phyloP scores from a whole-genome alignment of 306 rosid species.

The Castanea mollissima region DNA sequence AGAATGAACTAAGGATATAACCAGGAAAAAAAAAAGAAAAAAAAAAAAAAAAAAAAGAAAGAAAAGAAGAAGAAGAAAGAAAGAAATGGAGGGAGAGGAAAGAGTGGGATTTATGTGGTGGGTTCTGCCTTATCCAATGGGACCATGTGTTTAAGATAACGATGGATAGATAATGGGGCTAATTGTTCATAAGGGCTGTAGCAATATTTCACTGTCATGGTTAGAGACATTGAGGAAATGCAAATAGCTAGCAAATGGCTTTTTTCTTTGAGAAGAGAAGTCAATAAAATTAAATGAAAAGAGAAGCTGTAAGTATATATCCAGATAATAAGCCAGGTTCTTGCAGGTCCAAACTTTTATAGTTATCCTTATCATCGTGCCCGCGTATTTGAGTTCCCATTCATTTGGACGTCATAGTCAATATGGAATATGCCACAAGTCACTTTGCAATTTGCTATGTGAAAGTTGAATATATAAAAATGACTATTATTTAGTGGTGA shows the following conservation, averaged over 20 bases:
- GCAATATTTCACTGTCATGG: neutral
- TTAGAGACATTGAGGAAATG: neutral
- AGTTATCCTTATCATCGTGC: neutral
- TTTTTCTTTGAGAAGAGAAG: neutral
- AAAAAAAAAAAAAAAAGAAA: neutral
- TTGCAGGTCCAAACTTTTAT: neutral
- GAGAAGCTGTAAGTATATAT: neutral
- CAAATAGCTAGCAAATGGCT: too few relatives aligned
- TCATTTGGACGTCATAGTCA: conserved; percentile 12
- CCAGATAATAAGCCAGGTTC: neutral
- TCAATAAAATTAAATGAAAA: neutral
- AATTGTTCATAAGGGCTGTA: neutral
- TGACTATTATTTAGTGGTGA: neutral
- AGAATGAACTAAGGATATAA: too few relatives aligned
- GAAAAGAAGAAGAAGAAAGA: too few relatives aligned
- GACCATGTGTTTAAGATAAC: neutral
- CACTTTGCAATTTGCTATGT: neutral
- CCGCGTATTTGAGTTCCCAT: neutral
- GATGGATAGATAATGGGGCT: neutral
- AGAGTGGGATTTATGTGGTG: neutral
- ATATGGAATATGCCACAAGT: neutral
- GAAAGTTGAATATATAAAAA: neutral
- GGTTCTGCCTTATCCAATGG: conserved; percentile 25
- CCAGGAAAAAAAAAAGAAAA: neutral
- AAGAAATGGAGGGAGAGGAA: neutral